phyloP scores from a whole-genome alignment of 2,329 filamentous ascomycete genomes.

The Immersiporthe knoxdaviesiana region DNA sequence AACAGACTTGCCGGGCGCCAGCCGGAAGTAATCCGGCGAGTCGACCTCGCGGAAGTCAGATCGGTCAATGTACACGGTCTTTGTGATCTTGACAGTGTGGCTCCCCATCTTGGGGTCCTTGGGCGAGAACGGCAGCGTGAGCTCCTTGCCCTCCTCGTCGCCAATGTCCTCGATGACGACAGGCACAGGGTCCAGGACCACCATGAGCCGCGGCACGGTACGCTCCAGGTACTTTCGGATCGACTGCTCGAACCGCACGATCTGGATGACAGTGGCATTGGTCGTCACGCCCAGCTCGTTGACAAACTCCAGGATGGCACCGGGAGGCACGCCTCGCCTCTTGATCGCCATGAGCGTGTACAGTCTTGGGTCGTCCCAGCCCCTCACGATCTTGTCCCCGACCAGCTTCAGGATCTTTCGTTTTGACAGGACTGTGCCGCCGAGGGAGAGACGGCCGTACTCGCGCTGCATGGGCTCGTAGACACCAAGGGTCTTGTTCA shows the following conservation, averaged over 20 bases:
- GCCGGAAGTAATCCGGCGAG: conserved; percentile 69
- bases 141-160: conserved; percentile 62
- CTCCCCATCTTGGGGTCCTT: conserved; percentile 39
- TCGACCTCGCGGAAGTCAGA: conserved; percentile 71
- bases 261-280: conserved; percentile 76
- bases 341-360: conserved; percentile 86
- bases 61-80: conserved; percentile 70
- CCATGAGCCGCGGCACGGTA: conserved; percentile 85
- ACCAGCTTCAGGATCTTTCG: conserved; percentile 81
- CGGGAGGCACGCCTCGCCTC: conserved; percentile 83
- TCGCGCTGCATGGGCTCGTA: conserved; percentile 88
- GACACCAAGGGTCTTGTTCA: conserved; percentile 79
- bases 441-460: conserved; percentile 72
- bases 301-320: conserved; percentile 86
- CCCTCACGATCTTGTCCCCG: conserved; percentile 68
- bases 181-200: conserved; percentile 83
- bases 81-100: conserved; percentile 55
- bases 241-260: conserved; percentile 80
- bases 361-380: conserved; percentile 89
- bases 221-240: conserved; percentile 85
- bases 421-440: conserved; percentile 86
- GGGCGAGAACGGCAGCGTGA: conserved; percentile 69
- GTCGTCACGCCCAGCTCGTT: conserved; percentile 92
- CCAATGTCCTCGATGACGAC: conserved; percentile 80
- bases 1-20: conserved; percentile 69